phyloP scores from a whole-genome alignment of 768 basidiomycete genomes.

The Lentinula guzmanii region DNA sequence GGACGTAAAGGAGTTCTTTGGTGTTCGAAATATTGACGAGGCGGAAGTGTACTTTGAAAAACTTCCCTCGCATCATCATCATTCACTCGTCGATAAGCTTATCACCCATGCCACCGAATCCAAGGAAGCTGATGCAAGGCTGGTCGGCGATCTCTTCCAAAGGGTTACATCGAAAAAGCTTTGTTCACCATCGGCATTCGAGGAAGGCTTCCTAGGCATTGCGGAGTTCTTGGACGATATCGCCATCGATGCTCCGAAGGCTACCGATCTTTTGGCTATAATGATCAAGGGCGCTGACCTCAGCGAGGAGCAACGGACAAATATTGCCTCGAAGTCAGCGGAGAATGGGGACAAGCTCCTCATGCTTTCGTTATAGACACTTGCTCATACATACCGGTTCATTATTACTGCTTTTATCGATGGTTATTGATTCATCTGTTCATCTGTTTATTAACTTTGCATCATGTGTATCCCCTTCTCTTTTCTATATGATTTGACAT shows the following conservation, averaged over 20 bases:
- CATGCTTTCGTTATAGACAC: conserved; percentile 48
- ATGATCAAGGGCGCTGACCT: conserved; percentile 69
- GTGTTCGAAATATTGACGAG: conserved; percentile 78
- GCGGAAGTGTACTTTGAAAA: conserved; percentile 81
- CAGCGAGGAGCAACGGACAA: conserved; percentile 51
- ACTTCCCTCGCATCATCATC: conserved; percentile 60
- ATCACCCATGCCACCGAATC: conserved; percentile 69
- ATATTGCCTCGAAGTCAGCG: conserved; percentile 55
- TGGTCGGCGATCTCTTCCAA: conserved; percentile 73
- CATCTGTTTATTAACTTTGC: conserved; percentile 10
- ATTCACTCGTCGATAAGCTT: conserved; percentile 68
- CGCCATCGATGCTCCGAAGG: conserved; percentile 86
- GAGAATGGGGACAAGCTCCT: conserved; percentile 53
- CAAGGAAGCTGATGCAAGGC: conserved; percentile 73
- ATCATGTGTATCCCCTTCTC: conserved; percentile 3
- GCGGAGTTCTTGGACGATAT: conserved; percentile 84
- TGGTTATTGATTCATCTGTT: conserved; percentile 8
- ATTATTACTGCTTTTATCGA: conserved; percentile 19
- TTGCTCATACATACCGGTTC: conserved; percentile 16
- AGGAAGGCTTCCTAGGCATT: conserved; percentile 64
- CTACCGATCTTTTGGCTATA: conserved; percentile 66
- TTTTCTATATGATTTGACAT: conserved; percentile 1
- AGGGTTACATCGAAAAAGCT: conserved; percentile 55
- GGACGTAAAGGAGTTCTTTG: conserved; percentile 84
- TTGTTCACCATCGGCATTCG: conserved; percentile 55